Percentiles rank a stretch among this genome's conserved stretches.
Evolutionary conservation across 306 rosid species (phyloP).

Genomic region (Amphicarpaea edgeworthii): DNA sequence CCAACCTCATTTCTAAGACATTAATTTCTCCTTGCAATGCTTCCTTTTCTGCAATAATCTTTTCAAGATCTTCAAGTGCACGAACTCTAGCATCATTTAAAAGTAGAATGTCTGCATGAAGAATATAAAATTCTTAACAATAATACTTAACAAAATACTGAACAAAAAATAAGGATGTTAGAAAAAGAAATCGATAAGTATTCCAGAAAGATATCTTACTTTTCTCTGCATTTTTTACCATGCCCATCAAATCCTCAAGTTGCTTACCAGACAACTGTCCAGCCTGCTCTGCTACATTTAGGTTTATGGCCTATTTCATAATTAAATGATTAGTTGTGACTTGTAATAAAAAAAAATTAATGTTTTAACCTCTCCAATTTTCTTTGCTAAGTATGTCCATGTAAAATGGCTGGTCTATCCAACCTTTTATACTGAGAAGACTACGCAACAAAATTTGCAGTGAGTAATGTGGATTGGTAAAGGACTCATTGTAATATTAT

Average conservation of each 20-base stretch:
- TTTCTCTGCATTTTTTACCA: slow-evolving; percentile 86
- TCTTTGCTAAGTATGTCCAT: slow-evolving; percentile 18
- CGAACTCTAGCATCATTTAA: slow-evolving; percentile 80
- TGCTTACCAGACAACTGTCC: slow-evolving; percentile 59
- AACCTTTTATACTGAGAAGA: slow-evolving; percentile 14
- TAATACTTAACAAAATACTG: slow-evolving; percentile 12
- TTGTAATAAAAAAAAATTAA: background rate
- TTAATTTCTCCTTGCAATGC: slow-evolving; percentile 77
- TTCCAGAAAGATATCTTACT: slow-evolving; percentile 60
- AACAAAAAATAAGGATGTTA: slow-evolving; percentile 24
- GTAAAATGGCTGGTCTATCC: background rate
- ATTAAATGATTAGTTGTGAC: slow-evolving; percentile 28
- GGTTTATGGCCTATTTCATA: slow-evolving; percentile 56
- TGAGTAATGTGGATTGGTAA: background rate
- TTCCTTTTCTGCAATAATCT: slow-evolving; percentile 77
- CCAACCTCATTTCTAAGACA: slow-evolving; percentile 71
- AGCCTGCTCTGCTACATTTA: slow-evolving; percentile 53
- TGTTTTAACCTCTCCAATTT: background rate
- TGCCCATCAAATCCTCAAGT: slow-evolving; percentile 71
- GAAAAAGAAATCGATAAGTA: slow-evolving; percentile 28
- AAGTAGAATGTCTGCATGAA: slow-evolving; percentile 74
- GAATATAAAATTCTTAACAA: slow-evolving; percentile 39
- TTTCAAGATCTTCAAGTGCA: slow-evolving; percentile 82
- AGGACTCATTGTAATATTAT: slow-evolving; percentile 19
- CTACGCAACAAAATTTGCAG: slow-evolving; percentile 9